Conservation (phyloP, 2,329 filamentous ascomycete genomes). For the Pseudogymnoascus sp. region DNA sequence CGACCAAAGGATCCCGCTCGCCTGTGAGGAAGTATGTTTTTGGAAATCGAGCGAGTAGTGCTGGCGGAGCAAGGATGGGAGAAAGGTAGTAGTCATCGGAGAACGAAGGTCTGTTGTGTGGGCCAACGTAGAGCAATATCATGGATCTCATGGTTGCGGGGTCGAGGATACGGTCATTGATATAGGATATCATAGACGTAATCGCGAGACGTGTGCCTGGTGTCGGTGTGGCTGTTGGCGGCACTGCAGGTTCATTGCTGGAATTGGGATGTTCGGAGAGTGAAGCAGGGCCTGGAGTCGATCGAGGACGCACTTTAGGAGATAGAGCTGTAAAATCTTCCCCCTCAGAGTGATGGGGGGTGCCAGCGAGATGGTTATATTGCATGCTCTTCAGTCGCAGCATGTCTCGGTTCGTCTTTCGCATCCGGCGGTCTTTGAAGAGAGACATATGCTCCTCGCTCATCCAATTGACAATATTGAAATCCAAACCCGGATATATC, state of each 20-base stretch:
- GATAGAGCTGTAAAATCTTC: slow-evolving; percentile 36
- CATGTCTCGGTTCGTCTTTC: slow-evolving; percentile 70
- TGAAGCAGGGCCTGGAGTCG: background rate
- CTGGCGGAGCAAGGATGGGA: slow-evolving; percentile 80
- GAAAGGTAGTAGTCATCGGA: slow-evolving; percentile 83
- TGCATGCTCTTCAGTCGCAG: slow-evolving; percentile 79
- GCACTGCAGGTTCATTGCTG: background rate
- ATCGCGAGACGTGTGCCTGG: slow-evolving; percentile 71
- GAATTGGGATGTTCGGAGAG: background rate
- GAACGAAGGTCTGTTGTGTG: slow-evolving; percentile 88
- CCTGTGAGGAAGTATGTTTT: slow-evolving; percentile 92
- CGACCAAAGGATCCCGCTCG: slow-evolving; percentile 88
- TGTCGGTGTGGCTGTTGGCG: background rate
- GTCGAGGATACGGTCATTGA: slow-evolving; percentile 87
- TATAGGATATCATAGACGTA: slow-evolving; percentile 96
- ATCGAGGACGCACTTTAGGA: background rate
- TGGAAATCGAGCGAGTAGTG: slow-evolving; percentile 75
- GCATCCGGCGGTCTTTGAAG: slow-evolving; percentile 72
- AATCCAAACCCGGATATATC: slow-evolving; percentile 83
- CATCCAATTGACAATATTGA: slow-evolving; percentile 99
- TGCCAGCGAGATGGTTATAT: slow-evolving; percentile 75
- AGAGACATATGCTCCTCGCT: slow-evolving; percentile 94
- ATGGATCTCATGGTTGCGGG: slow-evolving; percentile 99
- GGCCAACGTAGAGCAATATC: slow-evolving; percentile 96
- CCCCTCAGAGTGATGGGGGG: slow-evolving; percentile 72